Evolutionary conservation across 805 yeast genomes (phyloP).

Genomic region (Yamadazyma paraphyllophila): DNA sequence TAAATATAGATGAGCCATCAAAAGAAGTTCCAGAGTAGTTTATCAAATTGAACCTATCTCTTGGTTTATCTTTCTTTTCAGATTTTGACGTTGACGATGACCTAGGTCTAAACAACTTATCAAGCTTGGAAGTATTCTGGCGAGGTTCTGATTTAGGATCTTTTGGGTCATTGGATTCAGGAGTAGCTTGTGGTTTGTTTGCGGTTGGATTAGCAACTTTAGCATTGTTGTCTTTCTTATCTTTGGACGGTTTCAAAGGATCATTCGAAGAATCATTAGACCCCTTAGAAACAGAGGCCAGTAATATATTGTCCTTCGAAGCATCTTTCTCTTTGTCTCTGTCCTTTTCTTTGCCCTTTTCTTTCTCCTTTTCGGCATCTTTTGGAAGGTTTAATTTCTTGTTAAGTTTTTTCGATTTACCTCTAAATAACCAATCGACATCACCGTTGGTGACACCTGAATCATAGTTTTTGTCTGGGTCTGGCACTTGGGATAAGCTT

Average conservation of each 20-base stretch:
- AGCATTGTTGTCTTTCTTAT: not conserved
- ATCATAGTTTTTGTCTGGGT: constrained; percentile 17
- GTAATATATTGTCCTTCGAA: not conserved
- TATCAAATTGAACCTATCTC: constrained; percentile 12
- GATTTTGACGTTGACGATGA: constrained; percentile 9
- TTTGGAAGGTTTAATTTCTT: constrained; percentile 35
- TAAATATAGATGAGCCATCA: constrained; percentile 13
- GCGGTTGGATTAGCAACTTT: not conserved
- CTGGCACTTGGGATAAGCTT: not conserved
- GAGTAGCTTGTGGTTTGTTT: not conserved
- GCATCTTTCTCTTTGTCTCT: not conserved
- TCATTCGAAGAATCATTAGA: no score
- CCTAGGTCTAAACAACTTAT: constrained; percentile 13
- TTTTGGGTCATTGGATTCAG: not conserved
- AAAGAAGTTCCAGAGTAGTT: constrained; percentile 14
- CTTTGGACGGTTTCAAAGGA: no score
- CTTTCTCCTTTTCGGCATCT: constrained; percentile 12
- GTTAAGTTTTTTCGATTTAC: constrained; percentile 60
- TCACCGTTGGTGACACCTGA: constrained; percentile 69
- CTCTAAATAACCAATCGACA: constrained; percentile 82
- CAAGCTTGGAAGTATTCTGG: constrained; percentile 10
- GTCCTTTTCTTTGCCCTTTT: constrained; percentile 15
- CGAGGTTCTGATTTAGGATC: constrained; percentile 1
- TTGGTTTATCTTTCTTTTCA: constrained; percentile 8
- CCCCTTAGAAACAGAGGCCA: no score